Conservation (phyloP, 1,139 yeast genomes). For the Debaryomyces nepalensis region DNA sequence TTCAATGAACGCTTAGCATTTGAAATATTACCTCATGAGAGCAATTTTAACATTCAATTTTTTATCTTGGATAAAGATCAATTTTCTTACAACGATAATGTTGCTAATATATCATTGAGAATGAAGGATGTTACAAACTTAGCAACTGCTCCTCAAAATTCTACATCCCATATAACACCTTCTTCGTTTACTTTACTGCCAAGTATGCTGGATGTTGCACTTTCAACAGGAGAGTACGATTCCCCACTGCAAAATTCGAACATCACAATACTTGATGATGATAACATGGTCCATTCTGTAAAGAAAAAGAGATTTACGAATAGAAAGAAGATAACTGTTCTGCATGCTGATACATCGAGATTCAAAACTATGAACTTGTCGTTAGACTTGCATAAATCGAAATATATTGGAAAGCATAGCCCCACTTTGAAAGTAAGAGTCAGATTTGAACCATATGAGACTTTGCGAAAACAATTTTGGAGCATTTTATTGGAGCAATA, state of each 20-base stretch:
- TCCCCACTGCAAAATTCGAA: conserved; percentile 21
- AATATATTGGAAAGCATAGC: conserved; percentile 40
- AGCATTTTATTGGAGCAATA: conserved; percentile 60
- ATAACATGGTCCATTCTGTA: conserved; percentile 34
- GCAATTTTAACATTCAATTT: conserved; percentile 66
- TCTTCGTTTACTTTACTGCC: conserved; percentile 4
- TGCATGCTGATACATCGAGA: conserved; percentile 45
- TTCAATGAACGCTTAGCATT: conserved; percentile 82
- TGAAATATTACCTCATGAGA: conserved; percentile 72
- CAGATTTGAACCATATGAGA: conserved; percentile 69
- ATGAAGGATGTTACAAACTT: conserved; percentile 50
- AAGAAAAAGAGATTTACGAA: conserved; percentile 35
- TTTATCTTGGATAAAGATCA: conserved; percentile 83
- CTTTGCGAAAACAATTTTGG: conserved; percentile 75
- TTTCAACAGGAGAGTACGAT: conserved; percentile 25
- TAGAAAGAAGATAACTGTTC: conserved; percentile 32
- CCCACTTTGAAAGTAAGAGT: conserved; percentile 67
- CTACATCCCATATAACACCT: background rate
- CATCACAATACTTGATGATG: conserved; percentile 35
- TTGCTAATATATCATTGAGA: conserved; percentile 65
- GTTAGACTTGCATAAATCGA: conserved; percentile 38
- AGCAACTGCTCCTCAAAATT: conserved; percentile 25
- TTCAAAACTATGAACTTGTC: conserved; percentile 48
- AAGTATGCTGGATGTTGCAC: conserved; percentile 3
- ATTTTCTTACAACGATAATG: conserved; percentile 80